phyloP scores from a whole-genome alignment of 257 asterid species.

The Sherardia arvensis region DNA sequence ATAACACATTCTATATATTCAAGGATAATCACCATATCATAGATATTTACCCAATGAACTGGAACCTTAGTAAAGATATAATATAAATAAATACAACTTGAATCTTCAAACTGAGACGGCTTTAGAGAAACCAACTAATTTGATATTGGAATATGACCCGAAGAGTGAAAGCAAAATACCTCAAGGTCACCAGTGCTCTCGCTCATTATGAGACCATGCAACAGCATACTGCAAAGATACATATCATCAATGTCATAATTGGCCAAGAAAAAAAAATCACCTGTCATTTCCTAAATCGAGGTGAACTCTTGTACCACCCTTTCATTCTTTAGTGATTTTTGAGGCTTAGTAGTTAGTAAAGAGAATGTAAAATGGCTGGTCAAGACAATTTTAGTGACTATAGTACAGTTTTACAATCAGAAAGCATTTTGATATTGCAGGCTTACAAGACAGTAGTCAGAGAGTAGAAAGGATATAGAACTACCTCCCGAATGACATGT shows the following conservation, averaged over 20 bases:
- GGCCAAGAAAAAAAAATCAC: neutral
- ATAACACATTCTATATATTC: neutral
- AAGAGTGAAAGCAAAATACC: conserved; percentile 31
- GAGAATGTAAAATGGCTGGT: neutral
- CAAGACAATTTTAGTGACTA: neutral
- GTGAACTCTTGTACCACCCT: conserved; percentile 1
- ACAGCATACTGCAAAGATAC: conserved; percentile 67
- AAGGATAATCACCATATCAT: neutral
- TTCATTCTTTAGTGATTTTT: neutral
- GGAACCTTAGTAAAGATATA: neutral
- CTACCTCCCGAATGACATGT: conserved; percentile 96
- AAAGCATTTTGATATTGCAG: neutral
- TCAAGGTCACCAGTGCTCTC: conserved; percentile 90
- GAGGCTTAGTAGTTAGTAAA: neutral
- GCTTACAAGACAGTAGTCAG: neutral
- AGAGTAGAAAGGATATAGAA: neutral
- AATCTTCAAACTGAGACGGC: neutral
- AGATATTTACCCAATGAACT: neutral
- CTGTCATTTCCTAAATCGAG: neutral
- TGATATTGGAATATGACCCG: neutral
- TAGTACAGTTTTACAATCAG: neutral
- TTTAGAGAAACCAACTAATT: neutral
- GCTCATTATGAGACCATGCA: conserved; percentile 73
- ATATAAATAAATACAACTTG: neutral
- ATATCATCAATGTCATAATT: neutral